Evolutionary conservation across 148 eudicot genomes (phyloP).

Genomic region (Chenopodium berlandieri): DNA sequence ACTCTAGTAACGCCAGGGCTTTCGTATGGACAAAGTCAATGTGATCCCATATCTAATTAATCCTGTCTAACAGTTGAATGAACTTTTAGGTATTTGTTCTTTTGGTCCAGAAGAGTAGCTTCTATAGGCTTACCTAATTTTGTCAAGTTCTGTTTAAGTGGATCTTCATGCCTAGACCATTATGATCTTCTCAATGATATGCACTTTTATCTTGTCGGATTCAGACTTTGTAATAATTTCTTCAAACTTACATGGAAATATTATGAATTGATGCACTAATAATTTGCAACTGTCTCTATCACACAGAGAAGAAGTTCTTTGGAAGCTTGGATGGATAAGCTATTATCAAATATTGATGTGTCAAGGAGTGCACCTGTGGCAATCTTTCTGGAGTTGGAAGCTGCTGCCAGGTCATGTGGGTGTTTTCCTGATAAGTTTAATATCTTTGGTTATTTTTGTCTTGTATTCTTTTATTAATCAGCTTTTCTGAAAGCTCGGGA

Average conservation of each 20-base stretch:
- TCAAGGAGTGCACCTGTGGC: constrained; percentile 88
- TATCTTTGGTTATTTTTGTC: not conserved
- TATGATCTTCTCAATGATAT: not conserved
- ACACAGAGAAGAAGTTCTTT: constrained; percentile 72
- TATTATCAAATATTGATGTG: constrained; percentile 74
- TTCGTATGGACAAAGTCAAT: not conserved
- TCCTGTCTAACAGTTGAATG: not conserved
- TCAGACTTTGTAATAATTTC: not conserved
- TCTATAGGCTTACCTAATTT: not conserved
- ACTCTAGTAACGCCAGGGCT: not conserved
- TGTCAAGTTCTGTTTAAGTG: not conserved
- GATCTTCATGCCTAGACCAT: not conserved
- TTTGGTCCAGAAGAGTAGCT: not conserved
- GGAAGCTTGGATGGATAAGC: constrained; percentile 82
- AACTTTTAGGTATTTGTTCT: not conserved
- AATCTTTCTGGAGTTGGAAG: constrained; percentile 91
- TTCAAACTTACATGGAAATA: not conserved
- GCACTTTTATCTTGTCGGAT: not conserved
- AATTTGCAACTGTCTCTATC: constrained; percentile 25
- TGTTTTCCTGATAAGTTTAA: constrained; percentile 27
- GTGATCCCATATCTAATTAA: not conserved
- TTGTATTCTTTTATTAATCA: not conserved
- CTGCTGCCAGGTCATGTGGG: constrained; percentile 91
- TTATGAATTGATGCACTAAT: not conserved
- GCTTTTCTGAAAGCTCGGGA: not conserved